Base-by-base conservation (phyloP, 345 rosid genomes). In the Pugionium cornutum region DNA sequence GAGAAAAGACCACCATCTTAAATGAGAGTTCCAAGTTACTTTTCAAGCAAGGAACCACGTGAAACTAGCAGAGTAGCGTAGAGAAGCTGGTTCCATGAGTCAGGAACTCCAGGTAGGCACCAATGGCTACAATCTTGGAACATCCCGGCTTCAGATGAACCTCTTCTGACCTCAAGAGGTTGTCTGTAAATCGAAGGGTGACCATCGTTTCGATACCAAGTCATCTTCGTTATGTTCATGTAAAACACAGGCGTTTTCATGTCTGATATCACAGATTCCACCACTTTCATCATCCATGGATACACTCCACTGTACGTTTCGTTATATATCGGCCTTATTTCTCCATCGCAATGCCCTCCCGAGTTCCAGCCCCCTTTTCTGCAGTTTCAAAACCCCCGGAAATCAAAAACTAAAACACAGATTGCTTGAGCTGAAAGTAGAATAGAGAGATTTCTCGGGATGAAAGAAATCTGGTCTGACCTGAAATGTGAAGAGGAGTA, bases 61-160 rank as follows among this genome's bases (percentile, higher is more conserved):
- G 88, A 83, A 4, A 68, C 41, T 1, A 83, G 56, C 43, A 86
- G 62, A 47, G 83, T 78, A 59, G 85, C 84, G 41, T 82, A 86
- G 36, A 89, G 81, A 69, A 89, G 86, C 61, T 89, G 83, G 49
- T 86, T 89, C 96, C 90, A 86, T 36, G 80, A 76, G 55, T 89
- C 96, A 1, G 96, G 92, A 69, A 86, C 89, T 40, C 91, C 92
- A 25, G 92, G 92, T 25, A 89, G 75, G 52, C 92, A 86, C 92
- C 96, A 89, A 44, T 86, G 96, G 73, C 87, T 84, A 58, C 91
- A 86, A 58, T 86, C 96, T 58, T 86, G 91, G 55, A 78, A 62
- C 84, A 73, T 45, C 43, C 72, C 0, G 52, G 69, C 9, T 40
- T 27, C 77, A 66, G 35, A 1, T 47, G 57, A 68, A 25, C 58